Conservation (phyloP, 768 basidiomycete species). For the Strobilomyces confusus region DNA sequence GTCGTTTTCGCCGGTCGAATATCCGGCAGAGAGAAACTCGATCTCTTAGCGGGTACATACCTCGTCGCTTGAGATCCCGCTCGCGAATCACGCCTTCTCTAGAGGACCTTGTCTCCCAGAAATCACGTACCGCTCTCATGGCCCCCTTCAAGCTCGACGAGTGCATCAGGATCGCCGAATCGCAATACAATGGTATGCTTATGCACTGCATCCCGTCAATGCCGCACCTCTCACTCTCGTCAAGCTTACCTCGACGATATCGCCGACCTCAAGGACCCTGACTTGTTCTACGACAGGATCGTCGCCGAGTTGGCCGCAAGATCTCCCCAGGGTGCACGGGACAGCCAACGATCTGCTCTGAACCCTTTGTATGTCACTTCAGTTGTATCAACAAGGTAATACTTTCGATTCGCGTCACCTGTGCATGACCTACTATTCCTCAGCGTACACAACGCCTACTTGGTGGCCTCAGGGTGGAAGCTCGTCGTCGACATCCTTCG, state of each 20-base stretch:
- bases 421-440: conserved; percentile 4
- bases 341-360: conserved; percentile 28
- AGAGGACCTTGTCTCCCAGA: conserved; percentile 64
- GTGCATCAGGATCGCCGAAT: conserved; percentile 65
- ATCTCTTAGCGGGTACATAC: conserved; percentile 63
- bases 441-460: conserved; percentile 79
- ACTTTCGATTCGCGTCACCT: conserved; percentile 6
- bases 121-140: conserved; percentile 54
- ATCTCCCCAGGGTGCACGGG: conserved; percentile 29
- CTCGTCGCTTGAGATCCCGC: background rate
- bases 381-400: conserved; percentile 55
- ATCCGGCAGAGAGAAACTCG: conserved; percentile 75
- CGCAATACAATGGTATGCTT: conserved; percentile 63
- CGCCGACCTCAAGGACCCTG: conserved; percentile 58
- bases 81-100: conserved; percentile 1
- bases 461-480: conserved; percentile 82
- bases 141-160: conserved; percentile 62
- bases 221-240: conserved; percentile 12
- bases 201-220: background rate
- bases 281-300: conserved; percentile 57
- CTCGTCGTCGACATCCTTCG: conserved; percentile 58
- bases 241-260: conserved; percentile 71
- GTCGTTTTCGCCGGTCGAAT: conserved; percentile 54
- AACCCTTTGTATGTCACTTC: conserved; percentile 54
- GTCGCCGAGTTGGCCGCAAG: conserved; percentile 54